phyloP scores from a whole-genome alignment of 345 rosid genomes.

The Lumnitzera littorea region DNA sequence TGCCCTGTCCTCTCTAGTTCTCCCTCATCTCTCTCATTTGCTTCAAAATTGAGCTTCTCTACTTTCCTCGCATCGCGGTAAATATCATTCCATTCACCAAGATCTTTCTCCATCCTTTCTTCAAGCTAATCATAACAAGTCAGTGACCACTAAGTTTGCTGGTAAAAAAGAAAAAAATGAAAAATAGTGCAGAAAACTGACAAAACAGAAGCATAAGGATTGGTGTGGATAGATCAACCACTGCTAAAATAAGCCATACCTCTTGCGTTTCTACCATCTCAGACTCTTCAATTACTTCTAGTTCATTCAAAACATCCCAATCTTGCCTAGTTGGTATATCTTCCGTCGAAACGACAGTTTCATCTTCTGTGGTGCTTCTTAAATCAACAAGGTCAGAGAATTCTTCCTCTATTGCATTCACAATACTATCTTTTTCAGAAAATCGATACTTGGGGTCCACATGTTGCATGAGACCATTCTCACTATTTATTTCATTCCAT shows the following conservation, averaged over 20 bases:
- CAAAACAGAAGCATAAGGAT: not conserved
- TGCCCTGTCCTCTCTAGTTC: constrained; percentile 98
- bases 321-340: constrained; percentile 61
- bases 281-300: constrained; percentile 60
- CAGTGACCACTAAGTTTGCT: constrained; percentile 15
- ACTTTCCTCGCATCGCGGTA: constrained; percentile 85
- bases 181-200: not conserved
- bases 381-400: constrained; percentile 32
- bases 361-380: constrained; percentile 33
- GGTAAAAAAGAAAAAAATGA: constrained; percentile 6
- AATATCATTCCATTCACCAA: constrained; percentile 79
- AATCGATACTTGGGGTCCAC: constrained; percentile 20
- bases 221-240: not conserved
- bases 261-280: constrained; percentile 78
- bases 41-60: constrained; percentile 80
- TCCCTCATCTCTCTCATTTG: constrained; percentile 95
- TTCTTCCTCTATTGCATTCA: constrained; percentile 59
- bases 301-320: constrained; percentile 56
- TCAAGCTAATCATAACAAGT: constrained; percentile 42
- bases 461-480: constrained; percentile 21
- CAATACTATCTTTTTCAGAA: constrained; percentile 31
- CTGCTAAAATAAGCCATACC: constrained; percentile 38
- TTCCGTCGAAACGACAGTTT: constrained; percentile 22
- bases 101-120: constrained; percentile 72
- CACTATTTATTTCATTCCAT: constrained; percentile 49